Conservation (phyloP, 495 filamentous ascomycete species). For the Hypoxylon subgilvum region DNA sequence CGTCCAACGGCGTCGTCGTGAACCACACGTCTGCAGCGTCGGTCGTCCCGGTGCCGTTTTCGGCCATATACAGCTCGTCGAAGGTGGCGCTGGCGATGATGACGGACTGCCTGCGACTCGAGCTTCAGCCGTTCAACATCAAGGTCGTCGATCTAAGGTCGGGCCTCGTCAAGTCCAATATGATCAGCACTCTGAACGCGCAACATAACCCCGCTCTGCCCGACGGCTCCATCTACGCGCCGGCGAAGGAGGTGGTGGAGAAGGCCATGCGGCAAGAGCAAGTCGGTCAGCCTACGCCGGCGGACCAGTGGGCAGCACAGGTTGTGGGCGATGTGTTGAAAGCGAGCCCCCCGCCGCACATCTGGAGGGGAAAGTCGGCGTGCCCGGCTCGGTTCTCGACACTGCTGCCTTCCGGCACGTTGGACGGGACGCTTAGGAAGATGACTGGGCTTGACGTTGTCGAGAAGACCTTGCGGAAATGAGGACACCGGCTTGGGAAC, state of each 20-base stretch:
- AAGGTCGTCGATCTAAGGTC: constrained; percentile 40
- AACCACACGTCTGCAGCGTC: constrained; percentile 37
- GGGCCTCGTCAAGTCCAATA: constrained; percentile 7
- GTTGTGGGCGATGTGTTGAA: constrained; percentile 2
- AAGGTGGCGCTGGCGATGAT: constrained; percentile 42
- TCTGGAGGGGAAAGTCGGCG: constrained; percentile 4
- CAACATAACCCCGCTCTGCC: constrained; percentile 5
- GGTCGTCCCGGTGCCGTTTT: constrained; percentile 17
- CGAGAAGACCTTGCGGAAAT: not conserved
- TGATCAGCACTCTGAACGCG: not conserved
- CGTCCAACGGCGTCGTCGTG: constrained; percentile 38
- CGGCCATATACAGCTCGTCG: constrained; percentile 44
- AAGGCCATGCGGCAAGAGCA: not conserved
- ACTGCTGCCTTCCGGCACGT: not conserved
- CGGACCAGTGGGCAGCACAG: not conserved
- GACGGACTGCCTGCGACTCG: constrained; percentile 38
- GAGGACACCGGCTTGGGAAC: too few relatives aligned
- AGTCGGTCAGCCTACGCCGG: not conserved
- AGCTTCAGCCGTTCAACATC: constrained; percentile 43
- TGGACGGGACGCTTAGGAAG: constrained; percentile 1
- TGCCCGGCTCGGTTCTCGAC: not conserved
- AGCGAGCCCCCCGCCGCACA: not conserved
- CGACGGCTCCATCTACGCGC: constrained; percentile 8
- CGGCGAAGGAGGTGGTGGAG: constrained; percentile 22
- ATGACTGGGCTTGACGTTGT: not conserved